phyloP scores from a whole-genome alignment of 805 yeast species.

The Sugiyamaella americana region DNA sequence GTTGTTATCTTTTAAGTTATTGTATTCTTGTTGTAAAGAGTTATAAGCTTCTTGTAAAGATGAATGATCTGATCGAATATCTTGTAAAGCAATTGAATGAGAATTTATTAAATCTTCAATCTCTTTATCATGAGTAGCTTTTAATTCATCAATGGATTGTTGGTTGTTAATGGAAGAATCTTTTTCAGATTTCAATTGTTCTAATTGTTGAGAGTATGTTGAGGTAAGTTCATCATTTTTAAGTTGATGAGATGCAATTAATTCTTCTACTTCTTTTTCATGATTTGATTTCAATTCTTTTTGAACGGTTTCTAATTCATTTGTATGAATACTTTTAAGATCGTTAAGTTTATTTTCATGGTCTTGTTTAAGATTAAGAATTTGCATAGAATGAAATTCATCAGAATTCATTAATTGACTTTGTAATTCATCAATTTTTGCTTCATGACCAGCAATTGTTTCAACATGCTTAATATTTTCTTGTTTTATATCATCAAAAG shows the following conservation, averaged over 20 bases:
- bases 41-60: neutral
- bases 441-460: neutral
- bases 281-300: slow-evolving; percentile 2
- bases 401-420: neutral
- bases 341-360: slow-evolving; percentile 1
- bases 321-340: neutral
- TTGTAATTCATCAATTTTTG: neutral
- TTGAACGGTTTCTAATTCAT: slow-evolving; percentile 3
- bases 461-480: neutral
- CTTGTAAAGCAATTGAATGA: no score
- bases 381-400: neutral
- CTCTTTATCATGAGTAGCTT: slow-evolving; percentile 1
- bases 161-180: no score
- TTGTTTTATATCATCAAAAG: neutral
- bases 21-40: slow-evolving; percentile 5
- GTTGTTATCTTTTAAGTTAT: slow-evolving; percentile 8
- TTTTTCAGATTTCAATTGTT: no score
- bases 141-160: no score
- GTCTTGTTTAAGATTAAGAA: neutral
- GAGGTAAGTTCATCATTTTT: no score
- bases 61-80: no score
- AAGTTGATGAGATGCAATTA: neutral
- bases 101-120: neutral
- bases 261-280: slow-evolving; percentile 2
- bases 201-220: no score